A percentile compares a stretch with the other conserved stretches of the same genome.
phyloP scores from a whole-genome alignment of 2,329 filamentous ascomycete species.

The Diplodia scrobiculata region DNA sequence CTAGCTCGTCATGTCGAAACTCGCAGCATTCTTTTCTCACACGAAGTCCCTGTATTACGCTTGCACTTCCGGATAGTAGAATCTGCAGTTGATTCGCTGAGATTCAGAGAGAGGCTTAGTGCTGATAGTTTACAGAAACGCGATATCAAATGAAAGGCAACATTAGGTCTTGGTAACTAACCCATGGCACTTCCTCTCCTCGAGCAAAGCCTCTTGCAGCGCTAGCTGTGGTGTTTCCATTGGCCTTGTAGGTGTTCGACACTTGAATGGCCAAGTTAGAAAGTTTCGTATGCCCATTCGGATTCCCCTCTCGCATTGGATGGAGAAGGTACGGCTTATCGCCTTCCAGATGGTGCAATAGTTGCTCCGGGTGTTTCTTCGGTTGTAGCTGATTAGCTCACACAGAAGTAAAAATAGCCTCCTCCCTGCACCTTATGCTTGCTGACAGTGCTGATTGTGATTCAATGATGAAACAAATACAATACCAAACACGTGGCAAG shows the following conservation, averaged over 20 bases:
- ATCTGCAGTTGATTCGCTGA: background rate
- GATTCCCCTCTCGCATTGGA: background rate
- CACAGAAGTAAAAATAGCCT: background rate
- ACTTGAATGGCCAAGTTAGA: background rate
- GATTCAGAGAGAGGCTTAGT: too few species aligned
- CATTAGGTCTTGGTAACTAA: too few species aligned
- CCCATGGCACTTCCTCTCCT: background rate
- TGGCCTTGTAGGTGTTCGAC: background rate
- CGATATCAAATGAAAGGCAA: background rate
- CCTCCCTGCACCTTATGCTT: background rate
- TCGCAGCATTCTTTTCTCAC: background rate
- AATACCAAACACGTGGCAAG: too few species aligned
- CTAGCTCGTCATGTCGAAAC: background rate
- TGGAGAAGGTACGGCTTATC: background rate
- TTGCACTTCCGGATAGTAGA: background rate
- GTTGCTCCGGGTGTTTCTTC: background rate
- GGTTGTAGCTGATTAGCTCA: background rate
- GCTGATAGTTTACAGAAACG: background rate
- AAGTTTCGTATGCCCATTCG: background rate
- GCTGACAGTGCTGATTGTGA: background rate
- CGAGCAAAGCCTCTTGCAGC: background rate
- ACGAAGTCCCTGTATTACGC: background rate
- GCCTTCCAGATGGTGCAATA: background rate
- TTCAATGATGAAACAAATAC: too few species aligned
- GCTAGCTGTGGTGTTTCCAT: background rate